Percentiles rank a stretch among this genome's conserved stretches.
These are phyloP conservation scores for Xylariaceae sp. DNA, from an alignment of 2,329 filamentous ascomycete genomes.

Conservation along the genomic window DNA sequence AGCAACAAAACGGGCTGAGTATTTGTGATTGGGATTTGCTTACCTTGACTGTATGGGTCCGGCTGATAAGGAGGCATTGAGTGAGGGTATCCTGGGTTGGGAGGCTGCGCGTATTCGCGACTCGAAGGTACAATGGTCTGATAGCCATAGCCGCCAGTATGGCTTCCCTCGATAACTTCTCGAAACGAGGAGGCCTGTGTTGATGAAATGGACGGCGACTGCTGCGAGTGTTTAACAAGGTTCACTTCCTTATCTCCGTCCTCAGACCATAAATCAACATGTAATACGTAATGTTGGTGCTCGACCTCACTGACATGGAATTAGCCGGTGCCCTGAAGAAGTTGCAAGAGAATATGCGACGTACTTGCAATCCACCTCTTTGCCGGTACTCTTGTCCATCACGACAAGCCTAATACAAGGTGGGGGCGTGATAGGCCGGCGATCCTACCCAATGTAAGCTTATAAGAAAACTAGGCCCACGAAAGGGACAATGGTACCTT, in stretches of 20 bases:
- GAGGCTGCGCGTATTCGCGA: constrained; percentile 33
- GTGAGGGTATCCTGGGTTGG: constrained; percentile 31
- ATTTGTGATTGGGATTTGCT: neutral
- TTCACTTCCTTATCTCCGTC: constrained; percentile 67
- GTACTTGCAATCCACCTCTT: constrained; percentile 83
- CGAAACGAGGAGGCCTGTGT: constrained; percentile 76
- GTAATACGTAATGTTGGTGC: constrained; percentile 42
- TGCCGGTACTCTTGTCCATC: constrained; percentile 70
- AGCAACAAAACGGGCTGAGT: constrained; percentile 4
- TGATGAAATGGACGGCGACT: constrained; percentile 76
- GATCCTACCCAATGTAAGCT: constrained; percentile 63
- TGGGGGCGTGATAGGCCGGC: constrained; percentile 92
- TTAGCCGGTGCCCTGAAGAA: constrained; percentile 13
- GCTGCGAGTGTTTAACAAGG: constrained; percentile 65
- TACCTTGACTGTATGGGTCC: constrained; percentile 36
- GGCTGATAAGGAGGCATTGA: constrained; percentile 33
- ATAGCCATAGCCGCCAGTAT: constrained; percentile 32
- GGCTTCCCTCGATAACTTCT: constrained; percentile 36
- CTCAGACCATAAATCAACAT: constrained; percentile 70
- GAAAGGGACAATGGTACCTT: constrained; percentile 62
- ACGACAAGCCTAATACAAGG: constrained; percentile 87
- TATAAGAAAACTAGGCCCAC: constrained; percentile 10
- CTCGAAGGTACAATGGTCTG: constrained; percentile 36
- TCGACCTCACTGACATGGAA: constrained; percentile 30
- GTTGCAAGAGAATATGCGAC: constrained; percentile 35